Evolutionary conservation across 176 grass and related monocot genomes (phyloP).

Genomic region (Zoysia japonica): DNA sequence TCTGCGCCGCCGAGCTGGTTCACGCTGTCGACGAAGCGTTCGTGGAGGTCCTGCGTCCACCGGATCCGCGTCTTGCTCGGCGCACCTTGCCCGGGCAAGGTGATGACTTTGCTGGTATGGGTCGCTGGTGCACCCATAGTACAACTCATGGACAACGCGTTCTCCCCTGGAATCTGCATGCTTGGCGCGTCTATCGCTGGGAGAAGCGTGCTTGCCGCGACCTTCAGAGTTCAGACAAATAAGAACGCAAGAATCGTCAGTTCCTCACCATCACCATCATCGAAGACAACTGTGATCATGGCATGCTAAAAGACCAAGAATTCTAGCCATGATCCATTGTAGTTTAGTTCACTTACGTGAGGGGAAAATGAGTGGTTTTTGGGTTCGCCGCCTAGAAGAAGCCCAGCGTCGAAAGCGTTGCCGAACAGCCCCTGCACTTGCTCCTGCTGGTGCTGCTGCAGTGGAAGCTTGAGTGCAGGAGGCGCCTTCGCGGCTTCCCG

Average conservation of each 20-base stretch:
- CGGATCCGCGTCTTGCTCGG: slow-evolving; percentile 78
- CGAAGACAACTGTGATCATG: background rate
- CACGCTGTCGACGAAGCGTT: slow-evolving; percentile 78
- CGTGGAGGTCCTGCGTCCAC: slow-evolving; percentile 92
- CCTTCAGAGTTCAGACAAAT: slow-evolving; percentile 40
- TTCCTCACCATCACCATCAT: background rate
- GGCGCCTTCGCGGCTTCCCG: background rate
- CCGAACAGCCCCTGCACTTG: slow-evolving; percentile 10
- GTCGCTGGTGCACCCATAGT: background rate
- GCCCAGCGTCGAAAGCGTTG: background rate
- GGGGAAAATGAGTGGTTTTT: slow-evolving; percentile 19
- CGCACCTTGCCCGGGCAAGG: background rate
- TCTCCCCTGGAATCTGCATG: slow-evolving; percentile 44
- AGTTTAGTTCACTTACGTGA: slow-evolving; percentile 24
- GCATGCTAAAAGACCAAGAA: background rate
- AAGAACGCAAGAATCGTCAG: background rate
- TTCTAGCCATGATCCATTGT: background rate
- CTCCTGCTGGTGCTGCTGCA: slow-evolving; percentile 30
- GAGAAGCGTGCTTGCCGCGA: slow-evolving; percentile 28
- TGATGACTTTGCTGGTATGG: background rate
- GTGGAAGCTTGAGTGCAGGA: slow-evolving; percentile 32
- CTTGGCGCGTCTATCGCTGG: slow-evolving; percentile 33
- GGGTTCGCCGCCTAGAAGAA: slow-evolving; percentile 32
- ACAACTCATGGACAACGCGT: slow-evolving; percentile 19
- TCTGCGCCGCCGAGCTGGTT: slow-evolving; percentile 81